These are phyloP conservation scores for Niebla homalea DNA, from an alignment of 495 filamentous ascomycete genomes.

Conservation along the genomic window DNA sequence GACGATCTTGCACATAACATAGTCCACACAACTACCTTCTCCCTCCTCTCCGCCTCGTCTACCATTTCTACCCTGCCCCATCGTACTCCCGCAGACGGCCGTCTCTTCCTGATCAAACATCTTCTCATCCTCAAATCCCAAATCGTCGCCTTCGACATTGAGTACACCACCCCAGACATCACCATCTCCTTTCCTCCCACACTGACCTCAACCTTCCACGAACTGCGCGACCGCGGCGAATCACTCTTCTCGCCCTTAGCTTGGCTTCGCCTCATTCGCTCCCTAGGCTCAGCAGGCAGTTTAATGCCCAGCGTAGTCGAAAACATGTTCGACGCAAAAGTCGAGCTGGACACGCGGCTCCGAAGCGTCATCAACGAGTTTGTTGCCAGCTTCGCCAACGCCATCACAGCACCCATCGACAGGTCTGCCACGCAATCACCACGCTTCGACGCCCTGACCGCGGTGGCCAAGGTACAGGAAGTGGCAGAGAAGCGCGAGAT, in stretches of 20 bases:
- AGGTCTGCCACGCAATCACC: conserved; percentile 12
- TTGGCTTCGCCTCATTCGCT: conserved; percentile 38
- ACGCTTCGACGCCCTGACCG: conserved; percentile 21
- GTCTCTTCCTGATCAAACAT: conserved; percentile 85
- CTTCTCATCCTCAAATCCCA: conserved; percentile 82
- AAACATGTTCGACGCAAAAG: conserved; percentile 64
- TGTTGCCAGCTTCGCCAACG: conserved; percentile 43
- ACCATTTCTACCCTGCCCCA: conserved; percentile 37
- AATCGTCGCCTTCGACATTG: conserved; percentile 84
- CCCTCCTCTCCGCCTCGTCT: conserved; percentile 41
- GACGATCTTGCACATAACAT: conserved; percentile 68
- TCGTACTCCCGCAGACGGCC: conserved; percentile 46
- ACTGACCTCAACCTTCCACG: conserved; percentile 66
- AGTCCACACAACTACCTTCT: conserved; percentile 57
- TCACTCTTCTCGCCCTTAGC: conserved; percentile 51
- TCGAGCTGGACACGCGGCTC: conserved; percentile 67
- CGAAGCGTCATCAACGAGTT: conserved; percentile 70
- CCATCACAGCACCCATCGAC: conserved; percentile 33
- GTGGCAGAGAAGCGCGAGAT: conserved; percentile 39
- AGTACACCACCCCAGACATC: conserved; percentile 63
- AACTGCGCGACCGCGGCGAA: conserved; percentile 53
- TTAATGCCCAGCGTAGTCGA: conserved; percentile 49
- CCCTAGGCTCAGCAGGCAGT: conserved; percentile 28
- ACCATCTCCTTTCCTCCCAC: conserved; percentile 60
- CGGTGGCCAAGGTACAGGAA: conserved; percentile 22